Evolutionary conservation across 257 asterid species (phyloP), one percentile per base, ranked within the genome.

Genomic region (Leonotis leonurus): DNA sequence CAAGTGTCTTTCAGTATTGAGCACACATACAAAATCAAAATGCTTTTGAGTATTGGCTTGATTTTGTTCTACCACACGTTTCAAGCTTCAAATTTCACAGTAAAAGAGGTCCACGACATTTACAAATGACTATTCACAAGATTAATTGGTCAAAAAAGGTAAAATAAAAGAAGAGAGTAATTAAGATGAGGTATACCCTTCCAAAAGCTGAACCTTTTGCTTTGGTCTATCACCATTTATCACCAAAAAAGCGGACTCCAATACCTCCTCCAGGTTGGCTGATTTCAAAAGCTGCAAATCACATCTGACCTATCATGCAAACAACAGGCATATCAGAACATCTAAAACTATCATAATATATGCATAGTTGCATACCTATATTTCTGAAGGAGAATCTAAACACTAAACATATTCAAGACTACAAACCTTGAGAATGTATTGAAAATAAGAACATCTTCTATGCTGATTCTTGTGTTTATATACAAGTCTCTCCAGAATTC

Each of bases 391-490:
- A 51, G 21, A 60, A 29, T 65, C 33, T 2, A 21, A 45, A 3
- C 22, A 70, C 11, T 25, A 35, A 33, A 6, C 10, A n/a, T n/a
- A n/a, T n/a, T 11, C 45, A 64, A 30, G 14, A 10, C 18, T 20
- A 12, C 29, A 67, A 11, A 87, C 97, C 96, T 89, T 89, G 44
- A 85, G 73, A 48, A 93, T 75, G 76, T 78, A 82, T 70, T 89
- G 99, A 67, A 93, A 93, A 75, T 89, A 85, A 3, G 81, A 67
- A 78, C 90, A 70, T 66, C 97, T 79, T 13, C 95, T 75, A 49
- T 87, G 97, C 35, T 92, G 99, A 62, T 92, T 92, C 81, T 87
- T 92, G 75, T 92, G 88, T 70, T 92, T 93, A 71, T 89, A 82
- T 14, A 89, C 92, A 14, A 93, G 80, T 37, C 99, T 80, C 61